phyloP scores from a whole-genome alignment of 2,329 filamentous ascomycete species.

The Aspergillus vadensis region DNA sequence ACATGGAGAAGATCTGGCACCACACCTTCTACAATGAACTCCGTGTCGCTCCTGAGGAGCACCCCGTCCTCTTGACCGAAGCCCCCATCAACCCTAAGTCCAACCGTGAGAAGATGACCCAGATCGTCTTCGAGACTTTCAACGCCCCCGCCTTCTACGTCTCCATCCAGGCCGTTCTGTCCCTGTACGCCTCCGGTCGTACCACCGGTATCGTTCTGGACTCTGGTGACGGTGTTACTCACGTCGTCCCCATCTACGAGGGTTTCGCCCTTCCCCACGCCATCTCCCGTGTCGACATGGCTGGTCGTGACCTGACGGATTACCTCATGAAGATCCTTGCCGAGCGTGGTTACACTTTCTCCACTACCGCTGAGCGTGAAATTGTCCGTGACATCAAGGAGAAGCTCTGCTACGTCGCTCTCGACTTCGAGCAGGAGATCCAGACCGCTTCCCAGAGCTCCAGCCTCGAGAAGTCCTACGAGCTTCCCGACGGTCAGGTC shows the following conservation, averaged over 20 bases:
- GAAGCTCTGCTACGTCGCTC: slow-evolving; percentile 99
- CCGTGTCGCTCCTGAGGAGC: slow-evolving; percentile 99
- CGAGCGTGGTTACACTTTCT: slow-evolving; percentile 99
- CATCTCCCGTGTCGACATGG: slow-evolving; percentile 99
- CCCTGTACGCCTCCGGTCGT: slow-evolving; percentile 99
- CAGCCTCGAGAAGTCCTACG: slow-evolving; percentile 99
- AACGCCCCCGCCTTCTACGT: slow-evolving; percentile 99
- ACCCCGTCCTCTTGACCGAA: slow-evolving; percentile 98
- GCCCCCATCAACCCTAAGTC: slow-evolving; percentile 99
- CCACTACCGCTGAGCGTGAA: slow-evolving; percentile 99
- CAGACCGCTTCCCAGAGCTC: slow-evolving; percentile 99
- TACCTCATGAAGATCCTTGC: slow-evolving; percentile 99
- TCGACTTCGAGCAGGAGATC: slow-evolving; percentile 99
- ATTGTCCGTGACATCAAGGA: slow-evolving; percentile 99
- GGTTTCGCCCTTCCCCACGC: slow-evolving; percentile 99
- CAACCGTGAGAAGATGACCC: slow-evolving; percentile 99
- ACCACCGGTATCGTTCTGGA: slow-evolving; percentile 99
- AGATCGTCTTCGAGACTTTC: slow-evolving; percentile 99
- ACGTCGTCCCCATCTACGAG: slow-evolving; percentile 99
- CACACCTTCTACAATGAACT: slow-evolving; percentile 99
- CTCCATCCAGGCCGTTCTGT: slow-evolving; percentile 99
- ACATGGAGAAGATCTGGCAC: slow-evolving; percentile 99
- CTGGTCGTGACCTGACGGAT: slow-evolving; percentile 98
- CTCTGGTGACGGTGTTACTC: slow-evolving; percentile 99
- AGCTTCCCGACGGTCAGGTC: slow-evolving; percentile 98